Conservation (phyloP, 345 rosid genomes). For the Kandelia obovata region DNA sequence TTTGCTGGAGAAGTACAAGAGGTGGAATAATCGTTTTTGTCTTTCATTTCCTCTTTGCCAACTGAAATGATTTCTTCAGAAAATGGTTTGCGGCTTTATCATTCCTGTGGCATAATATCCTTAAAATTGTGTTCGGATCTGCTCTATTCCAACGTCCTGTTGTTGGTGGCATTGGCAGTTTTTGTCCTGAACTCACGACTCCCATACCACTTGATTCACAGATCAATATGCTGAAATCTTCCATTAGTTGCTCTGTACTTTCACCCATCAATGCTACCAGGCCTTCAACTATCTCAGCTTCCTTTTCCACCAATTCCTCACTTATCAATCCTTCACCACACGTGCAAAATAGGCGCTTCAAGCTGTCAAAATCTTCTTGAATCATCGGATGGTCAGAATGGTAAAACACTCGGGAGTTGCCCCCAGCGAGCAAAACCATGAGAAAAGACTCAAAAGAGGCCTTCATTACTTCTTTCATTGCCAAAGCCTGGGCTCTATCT, state of each 20-base stretch:
- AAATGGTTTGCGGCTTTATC: constrained; percentile 63
- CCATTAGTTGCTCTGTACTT: constrained; percentile 71
- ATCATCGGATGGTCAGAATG: constrained; percentile 53
- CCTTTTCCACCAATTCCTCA: constrained; percentile 62
- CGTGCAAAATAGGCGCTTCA: constrained; percentile 61
- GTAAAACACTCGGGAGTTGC: constrained; percentile 51
- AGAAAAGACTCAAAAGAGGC: constrained; percentile 75
- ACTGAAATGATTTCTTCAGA: constrained; percentile 64
- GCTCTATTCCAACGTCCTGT: constrained; percentile 73
- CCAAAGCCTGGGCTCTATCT: constrained; percentile 67
- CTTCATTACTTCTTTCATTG: constrained; percentile 73
- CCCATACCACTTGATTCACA: constrained; percentile 57
- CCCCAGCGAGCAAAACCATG: constrained; percentile 88
- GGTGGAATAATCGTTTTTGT: not conserved
- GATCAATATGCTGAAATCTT: constrained; percentile 62
- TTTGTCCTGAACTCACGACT: constrained; percentile 44
- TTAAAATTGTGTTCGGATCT: constrained; percentile 76
- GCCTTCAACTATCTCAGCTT: constrained; percentile 74
- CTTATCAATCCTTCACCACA: constrained; percentile 75
- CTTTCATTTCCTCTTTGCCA: constrained; percentile 56
- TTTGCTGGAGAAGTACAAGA: constrained; percentile 2
- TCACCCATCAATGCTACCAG: constrained; percentile 68
- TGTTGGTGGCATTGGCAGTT: constrained; percentile 73
- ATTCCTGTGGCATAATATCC: constrained; percentile 76
- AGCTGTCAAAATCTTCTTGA: constrained; percentile 70